Evolutionary conservation across 768 basidiomycete genomes (phyloP).

Genomic region (Leccinum boreale): DNA sequence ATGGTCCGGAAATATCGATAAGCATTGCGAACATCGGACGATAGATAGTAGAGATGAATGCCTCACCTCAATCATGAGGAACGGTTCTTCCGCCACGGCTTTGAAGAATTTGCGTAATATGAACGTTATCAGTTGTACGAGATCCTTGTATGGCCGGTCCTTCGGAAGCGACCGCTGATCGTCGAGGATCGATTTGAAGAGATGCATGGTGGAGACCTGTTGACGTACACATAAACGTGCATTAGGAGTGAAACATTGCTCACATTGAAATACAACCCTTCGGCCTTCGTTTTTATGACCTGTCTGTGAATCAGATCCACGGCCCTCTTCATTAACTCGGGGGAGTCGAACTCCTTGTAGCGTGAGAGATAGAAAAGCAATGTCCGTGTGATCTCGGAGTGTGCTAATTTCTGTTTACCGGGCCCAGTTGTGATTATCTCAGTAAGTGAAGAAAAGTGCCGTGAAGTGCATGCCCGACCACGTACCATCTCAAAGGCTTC

Average conservation of each 20-base stretch:
- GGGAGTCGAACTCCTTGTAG: constrained; percentile 71
- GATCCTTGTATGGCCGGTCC: constrained; percentile 78
- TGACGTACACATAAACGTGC: constrained; percentile 19
- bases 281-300: constrained; percentile 86
- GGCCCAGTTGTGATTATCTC: constrained; percentile 16
- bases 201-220: constrained; percentile 83
- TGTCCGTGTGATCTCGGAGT: constrained; percentile 81
- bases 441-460: constrained; percentile 13
- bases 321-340: constrained; percentile 87
- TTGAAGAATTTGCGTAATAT: constrained; percentile 95
- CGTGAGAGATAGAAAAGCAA: constrained; percentile 78
- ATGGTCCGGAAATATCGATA: constrained; percentile 11
- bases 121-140: constrained; percentile 79
- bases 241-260: constrained; percentile 18
- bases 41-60: constrained; percentile 26
- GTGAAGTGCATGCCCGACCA: constrained; percentile 20
- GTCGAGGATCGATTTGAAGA: constrained; percentile 85
- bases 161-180: constrained; percentile 77
- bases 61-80: constrained; percentile 84
- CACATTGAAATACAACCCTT: constrained; percentile 95
- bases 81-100: constrained; percentile 74
- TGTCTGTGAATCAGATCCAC: constrained; percentile 89
- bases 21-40: constrained; percentile 14
- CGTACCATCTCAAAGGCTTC: constrained; percentile 85
- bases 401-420: constrained; percentile 75